Percentiles rank a stretch among this genome's conserved stretches.
phyloP scores from a whole-genome alignment of 192 early-diverging fungal species.

The Linnemannia exigua region DNA sequence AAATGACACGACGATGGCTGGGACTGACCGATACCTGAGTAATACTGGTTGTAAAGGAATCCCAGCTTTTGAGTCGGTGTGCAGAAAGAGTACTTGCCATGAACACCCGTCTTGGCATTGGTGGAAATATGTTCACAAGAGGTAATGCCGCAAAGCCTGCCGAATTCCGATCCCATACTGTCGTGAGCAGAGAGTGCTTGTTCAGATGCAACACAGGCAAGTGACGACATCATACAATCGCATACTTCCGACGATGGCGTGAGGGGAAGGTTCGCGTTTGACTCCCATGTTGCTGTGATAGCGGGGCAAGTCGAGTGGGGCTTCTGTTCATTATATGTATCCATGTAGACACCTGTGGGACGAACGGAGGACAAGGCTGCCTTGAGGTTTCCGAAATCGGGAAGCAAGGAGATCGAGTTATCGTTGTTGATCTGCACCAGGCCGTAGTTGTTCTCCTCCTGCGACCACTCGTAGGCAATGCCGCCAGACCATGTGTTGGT shows the following conservation, averaged over 20 bases:
- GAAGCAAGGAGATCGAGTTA: conserved; percentile 54
- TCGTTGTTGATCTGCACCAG: conserved; percentile 69
- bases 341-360: conserved; percentile 70
- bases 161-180: conserved; percentile 43
- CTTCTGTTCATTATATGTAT: conserved; percentile 59
- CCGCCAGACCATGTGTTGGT: conserved; percentile 75
- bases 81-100: conserved; percentile 64
- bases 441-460: conserved; percentile 81
- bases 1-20: conserved; percentile 38
- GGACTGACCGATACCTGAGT: conserved; percentile 30
- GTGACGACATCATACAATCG: conserved; percentile 72
- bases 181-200: conserved; percentile 19
- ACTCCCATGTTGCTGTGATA: conserved; percentile 63
- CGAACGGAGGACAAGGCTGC: conserved; percentile 61
- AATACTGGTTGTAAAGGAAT: conserved; percentile 60
- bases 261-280: conserved; percentile 66
- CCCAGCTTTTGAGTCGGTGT: conserved; percentile 57
- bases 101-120: conserved; percentile 54
- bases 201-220: conserved; percentile 63
- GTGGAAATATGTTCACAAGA: conserved; percentile 58
- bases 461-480: conserved; percentile 80
- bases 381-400: conserved; percentile 74
- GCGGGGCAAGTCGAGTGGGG: conserved; percentile 61
- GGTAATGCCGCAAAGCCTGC: conserved; percentile 54
- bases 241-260: conserved; percentile 72